phyloP scores from a whole-genome alignment of 1,284 basidiomycete genomes.

The Cryptococcus sp. region DNA sequence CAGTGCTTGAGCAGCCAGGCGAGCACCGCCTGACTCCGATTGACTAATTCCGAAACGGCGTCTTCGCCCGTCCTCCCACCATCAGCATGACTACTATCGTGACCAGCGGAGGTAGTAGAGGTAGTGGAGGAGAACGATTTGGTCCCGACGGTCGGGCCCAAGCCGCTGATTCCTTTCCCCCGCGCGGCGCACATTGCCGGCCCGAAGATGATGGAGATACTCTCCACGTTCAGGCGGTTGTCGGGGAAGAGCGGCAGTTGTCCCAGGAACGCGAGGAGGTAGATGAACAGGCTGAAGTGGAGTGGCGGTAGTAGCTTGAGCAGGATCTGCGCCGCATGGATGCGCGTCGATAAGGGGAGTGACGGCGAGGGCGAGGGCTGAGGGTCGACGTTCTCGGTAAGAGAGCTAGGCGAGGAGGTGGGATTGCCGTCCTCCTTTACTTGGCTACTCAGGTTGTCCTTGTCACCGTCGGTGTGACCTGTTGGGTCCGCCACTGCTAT shows the following conservation, averaged over 20 bases:
- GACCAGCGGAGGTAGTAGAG: not conserved
- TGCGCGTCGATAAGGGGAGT: slow-evolving; percentile 26
- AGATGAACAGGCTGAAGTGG: slow-evolving; percentile 50
- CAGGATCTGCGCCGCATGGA: slow-evolving; percentile 48
- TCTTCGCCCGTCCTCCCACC: slow-evolving; percentile 25
- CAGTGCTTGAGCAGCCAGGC: slow-evolving; percentile 36
- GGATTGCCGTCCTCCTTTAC: not conserved
- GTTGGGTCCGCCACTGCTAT: not conserved
- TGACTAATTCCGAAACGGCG: slow-evolving; percentile 21
- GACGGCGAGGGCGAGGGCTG: slow-evolving; percentile 10
- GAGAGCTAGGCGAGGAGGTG: not conserved
- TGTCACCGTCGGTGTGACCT: not conserved
- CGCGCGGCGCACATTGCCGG: slow-evolving; percentile 41
- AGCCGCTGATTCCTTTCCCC: slow-evolving; percentile 33
- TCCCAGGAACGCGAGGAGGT: slow-evolving; percentile 51
- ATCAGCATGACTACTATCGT: slow-evolving; percentile 6
- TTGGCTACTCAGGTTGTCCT: not conserved
- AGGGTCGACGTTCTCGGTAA: not conserved
- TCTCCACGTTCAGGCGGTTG: slow-evolving; percentile 45
- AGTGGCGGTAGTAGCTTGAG: slow-evolving; percentile 49
- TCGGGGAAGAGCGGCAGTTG: slow-evolving; percentile 49
- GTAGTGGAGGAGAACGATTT: not conserved
- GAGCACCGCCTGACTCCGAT: slow-evolving; percentile 28
- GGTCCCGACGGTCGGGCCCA: slow-evolving; percentile 22
- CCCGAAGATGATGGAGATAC: slow-evolving; percentile 51